Conservation (phyloP, 2,329 filamentous ascomycete genomes). For the Aspergillus sp. region DNA sequence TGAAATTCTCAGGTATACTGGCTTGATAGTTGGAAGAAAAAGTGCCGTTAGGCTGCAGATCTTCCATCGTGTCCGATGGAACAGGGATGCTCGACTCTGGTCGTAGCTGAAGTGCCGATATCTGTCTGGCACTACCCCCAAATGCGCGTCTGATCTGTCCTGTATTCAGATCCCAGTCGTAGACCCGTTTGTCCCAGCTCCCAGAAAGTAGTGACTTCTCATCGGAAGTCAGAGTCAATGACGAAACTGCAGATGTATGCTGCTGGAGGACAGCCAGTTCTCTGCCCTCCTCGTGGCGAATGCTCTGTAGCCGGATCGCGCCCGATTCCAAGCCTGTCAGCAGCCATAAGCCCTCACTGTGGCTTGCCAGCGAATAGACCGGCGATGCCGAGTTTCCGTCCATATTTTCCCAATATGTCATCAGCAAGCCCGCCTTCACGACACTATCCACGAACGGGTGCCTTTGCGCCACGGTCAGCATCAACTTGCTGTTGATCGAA, state of each 20-base stretch:
- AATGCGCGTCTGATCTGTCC: constrained; percentile 69
- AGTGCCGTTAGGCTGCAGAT: constrained; percentile 49
- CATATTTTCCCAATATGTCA: constrained; percentile 99
- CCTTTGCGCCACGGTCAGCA: constrained; percentile 86
- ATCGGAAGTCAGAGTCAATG: constrained; percentile 70
- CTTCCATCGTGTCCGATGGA: constrained; percentile 58
- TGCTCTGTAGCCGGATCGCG: constrained; percentile 83
- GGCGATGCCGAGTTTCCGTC: constrained; percentile 68
- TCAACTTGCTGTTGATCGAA: constrained; percentile 88
- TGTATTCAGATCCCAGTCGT: constrained; percentile 91
- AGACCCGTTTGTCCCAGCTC: constrained; percentile 90
- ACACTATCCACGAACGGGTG: constrained; percentile 98
- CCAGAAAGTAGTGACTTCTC: constrained; percentile 83
- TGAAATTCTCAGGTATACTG: constrained; percentile 47
- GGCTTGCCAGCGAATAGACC: constrained; percentile 87
- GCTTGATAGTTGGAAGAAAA: constrained; percentile 67
- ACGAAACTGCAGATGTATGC: constrained; percentile 86
- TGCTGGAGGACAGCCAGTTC: constrained; percentile 70
- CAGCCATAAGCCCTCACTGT: constrained; percentile 83
- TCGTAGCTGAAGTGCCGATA: constrained; percentile 77
- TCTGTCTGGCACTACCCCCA: constrained; percentile 68
- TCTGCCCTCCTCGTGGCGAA: constrained; percentile 90
- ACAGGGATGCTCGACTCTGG: constrained; percentile 67
- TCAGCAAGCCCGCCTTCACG: constrained; percentile 82
- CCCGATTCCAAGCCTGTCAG: constrained; percentile 85